phyloP scores from a whole-genome alignment of 352 stramenopile genomes.

The Globisporangium canariense region DNA sequence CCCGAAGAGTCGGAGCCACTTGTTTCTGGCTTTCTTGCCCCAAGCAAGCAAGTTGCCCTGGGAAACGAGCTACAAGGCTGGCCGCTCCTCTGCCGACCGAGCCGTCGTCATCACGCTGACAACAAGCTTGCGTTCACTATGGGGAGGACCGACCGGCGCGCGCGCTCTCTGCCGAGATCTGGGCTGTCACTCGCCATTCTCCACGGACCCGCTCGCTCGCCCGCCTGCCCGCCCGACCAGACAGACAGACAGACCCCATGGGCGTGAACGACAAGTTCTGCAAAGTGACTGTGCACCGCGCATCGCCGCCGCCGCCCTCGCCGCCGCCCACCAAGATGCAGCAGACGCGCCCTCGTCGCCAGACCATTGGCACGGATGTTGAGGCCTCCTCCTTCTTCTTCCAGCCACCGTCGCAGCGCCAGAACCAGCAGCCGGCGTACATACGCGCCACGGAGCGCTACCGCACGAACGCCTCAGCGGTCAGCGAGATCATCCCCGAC shows the following conservation, averaged over 20 bases:
- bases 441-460: conserved; percentile 14
- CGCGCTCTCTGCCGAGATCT: neutral
- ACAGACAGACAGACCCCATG: conserved; percentile 17
- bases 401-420: conserved; percentile 5
- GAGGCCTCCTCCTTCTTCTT: conserved; percentile 15
- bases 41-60: neutral
- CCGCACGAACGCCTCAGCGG: conserved; percentile 6
- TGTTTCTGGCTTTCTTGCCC: neutral
- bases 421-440: no score
- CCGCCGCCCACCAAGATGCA: conserved; percentile 19
- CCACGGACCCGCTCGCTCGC: neutral
- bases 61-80: neutral
- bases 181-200: no score
- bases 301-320: conserved; percentile 11
- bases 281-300: conserved; percentile 52
- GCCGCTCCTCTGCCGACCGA: neutral
- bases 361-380: conserved; percentile 33
- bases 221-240: no score
- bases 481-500: conserved; percentile 24
- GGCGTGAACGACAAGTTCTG: conserved; percentile 43
- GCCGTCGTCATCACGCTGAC: neutral
- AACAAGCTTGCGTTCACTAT: neutral
- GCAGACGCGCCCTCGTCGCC: conserved; percentile 25
- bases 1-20: neutral
- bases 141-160: neutral